A percentile compares a stretch with the other conserved stretches of the same genome.
phyloP scores from a whole-genome alignment of 1,284 basidiomycete species.

The Anthracocystis setariae region DNA sequence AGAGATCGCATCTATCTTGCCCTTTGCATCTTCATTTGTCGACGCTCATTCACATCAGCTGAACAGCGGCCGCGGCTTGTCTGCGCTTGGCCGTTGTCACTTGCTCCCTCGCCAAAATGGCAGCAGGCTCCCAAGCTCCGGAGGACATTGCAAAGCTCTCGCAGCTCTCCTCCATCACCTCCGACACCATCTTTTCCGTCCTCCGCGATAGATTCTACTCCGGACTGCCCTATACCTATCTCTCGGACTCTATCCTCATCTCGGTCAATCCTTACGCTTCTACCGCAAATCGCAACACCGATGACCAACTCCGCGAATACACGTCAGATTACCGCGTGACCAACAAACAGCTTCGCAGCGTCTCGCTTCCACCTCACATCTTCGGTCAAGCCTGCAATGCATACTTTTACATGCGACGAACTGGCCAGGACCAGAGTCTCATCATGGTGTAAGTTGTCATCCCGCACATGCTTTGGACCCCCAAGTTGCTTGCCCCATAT shows the following conservation, averaged over 20 bases:
- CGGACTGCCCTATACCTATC: constrained; percentile 58
- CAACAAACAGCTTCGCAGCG: constrained; percentile 39
- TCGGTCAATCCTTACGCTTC: constrained; percentile 63
- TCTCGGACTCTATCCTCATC: constrained; percentile 63
- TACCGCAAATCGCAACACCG: constrained; percentile 62
- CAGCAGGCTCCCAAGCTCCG: constrained; percentile 23
- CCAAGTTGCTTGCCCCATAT: no score
- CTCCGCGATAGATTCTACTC: constrained; percentile 62
- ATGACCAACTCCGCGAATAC: constrained; percentile 63
- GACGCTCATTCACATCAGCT: neutral
- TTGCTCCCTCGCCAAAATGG: constrained; percentile 15
- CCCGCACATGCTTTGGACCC: neutral
- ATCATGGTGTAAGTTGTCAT: constrained; percentile 57
- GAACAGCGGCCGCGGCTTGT: constrained; percentile 17
- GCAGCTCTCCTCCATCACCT: constrained; percentile 45
- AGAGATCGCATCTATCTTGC: neutral
- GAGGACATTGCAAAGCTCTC: constrained; percentile 52
- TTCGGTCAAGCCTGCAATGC: constrained; percentile 89
- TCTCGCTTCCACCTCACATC: constrained; percentile 77
- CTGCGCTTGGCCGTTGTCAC: constrained; percentile 22
- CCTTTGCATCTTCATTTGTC: constrained; percentile 1
- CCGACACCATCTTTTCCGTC: constrained; percentile 54
- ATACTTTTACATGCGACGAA: constrained; percentile 95
- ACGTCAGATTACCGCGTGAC: constrained; percentile 60
- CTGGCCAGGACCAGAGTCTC: constrained; percentile 90